These are phyloP conservation scores for Arachis hypogaea DNA, from an alignment of 306 rosid genomes.

Conservation along the genomic window DNA sequence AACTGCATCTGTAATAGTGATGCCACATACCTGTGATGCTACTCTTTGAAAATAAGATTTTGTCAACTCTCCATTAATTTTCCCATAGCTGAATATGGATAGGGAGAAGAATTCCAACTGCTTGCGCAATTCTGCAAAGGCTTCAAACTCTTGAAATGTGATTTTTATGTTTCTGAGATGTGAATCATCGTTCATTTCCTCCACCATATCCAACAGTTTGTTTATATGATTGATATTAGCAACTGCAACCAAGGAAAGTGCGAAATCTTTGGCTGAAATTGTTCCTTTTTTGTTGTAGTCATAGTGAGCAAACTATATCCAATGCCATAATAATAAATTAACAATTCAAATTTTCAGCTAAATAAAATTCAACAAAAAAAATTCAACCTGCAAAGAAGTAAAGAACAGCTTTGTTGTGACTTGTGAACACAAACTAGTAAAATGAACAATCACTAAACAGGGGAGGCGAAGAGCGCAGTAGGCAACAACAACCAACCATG, in stretches of 20 bases:
- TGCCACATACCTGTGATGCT: conserved; percentile 77
- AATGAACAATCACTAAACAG: no score
- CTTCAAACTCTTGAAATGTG: conserved; percentile 67
- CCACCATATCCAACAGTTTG: conserved; percentile 66
- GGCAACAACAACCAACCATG: no score
- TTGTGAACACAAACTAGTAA: no score
- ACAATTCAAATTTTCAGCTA: no score
- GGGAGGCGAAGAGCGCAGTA: no score
- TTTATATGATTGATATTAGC: conserved; percentile 67
- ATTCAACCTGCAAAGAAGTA: no score
- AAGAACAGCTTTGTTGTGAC: no score
- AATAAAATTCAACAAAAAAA: no score
- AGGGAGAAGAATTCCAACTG: conserved; percentile 62
- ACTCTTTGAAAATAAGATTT: conserved; percentile 80
- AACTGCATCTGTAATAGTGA: conserved; percentile 54
- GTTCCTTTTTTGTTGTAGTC: conserved; percentile 60
- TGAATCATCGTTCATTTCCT: conserved; percentile 46
- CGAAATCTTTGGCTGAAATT: conserved; percentile 79
- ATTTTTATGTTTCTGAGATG: conserved; percentile 46
- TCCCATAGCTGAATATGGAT: conserved; percentile 78
- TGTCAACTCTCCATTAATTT: conserved; percentile 66
- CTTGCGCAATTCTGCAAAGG: conserved; percentile 63
- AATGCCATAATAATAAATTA: no score
- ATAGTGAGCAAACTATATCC: conserved; percentile 61
- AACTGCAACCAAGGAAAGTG: conserved; percentile 80